Base-by-base conservation (phyloP, 805 yeast species). In the Wickerhamiella azymoides region DNA sequence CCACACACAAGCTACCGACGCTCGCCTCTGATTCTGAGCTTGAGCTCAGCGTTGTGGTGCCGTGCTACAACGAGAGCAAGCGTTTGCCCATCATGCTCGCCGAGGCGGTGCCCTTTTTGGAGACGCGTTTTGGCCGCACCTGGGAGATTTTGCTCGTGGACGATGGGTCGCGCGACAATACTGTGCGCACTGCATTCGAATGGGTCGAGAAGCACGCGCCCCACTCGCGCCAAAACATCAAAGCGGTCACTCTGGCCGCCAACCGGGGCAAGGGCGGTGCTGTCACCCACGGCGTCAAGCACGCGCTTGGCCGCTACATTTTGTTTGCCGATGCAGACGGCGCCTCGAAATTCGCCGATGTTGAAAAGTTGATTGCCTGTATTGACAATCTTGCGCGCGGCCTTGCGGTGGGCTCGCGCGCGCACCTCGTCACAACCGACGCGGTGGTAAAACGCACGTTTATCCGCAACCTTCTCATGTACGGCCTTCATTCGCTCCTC, bases 241-340 rank as follows among this genome's bases (percentile, higher is more conserved):
- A 89, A 54, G 86, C 84, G 38, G 70, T 84, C n/a, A 71, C 70
- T 52, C 70, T 92, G 50, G 74, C 64, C 19, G 62, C 74, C 51
- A 92, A 92, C 61, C 72, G 98, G 55, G 98, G 98, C 21, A 89
- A 89, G 65, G 93, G 93, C 30, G 96, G 97, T 10, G 98, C 97
- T 0, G 97, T 92, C 0, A 77, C 93, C 14, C 96, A 89, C 62
- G 98, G 98, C 6, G 65, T 92, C 61, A 73, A 79, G 54, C 77
- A 76, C 55, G 66, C 79, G 2, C 67, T 84, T 37, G 98, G 97
- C 10, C 61, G 69, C 47, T 79, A 73, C 55, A 75, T 77, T 10
- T 70, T 92, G 9, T 92, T 92, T 67, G 97, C 95, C 1, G 98
- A 92, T 64, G 98, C 97, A 1, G 98, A 92, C 64, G 97, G 97